Percentiles rank a stretch among this genome's conserved stretches.
These are phyloP conservation scores for Termitomyces sp. DNA, from an alignment of 768 basidiomycete species.

Conservation along the genomic window DNA sequence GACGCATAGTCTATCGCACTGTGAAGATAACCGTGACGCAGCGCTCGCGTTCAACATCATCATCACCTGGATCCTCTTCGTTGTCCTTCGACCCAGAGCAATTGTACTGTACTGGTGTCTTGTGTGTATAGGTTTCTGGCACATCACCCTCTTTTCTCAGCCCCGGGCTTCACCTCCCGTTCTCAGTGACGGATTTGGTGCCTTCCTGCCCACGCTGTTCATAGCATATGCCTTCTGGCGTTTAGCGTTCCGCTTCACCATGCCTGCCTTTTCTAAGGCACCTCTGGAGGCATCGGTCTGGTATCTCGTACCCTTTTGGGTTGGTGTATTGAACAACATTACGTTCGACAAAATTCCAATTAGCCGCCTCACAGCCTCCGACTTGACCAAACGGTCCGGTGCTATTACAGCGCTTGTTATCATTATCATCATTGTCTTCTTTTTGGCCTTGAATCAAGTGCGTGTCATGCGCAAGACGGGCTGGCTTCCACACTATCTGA, in stretches of 20 bases:
- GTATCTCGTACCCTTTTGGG: slow-evolving; percentile 79
- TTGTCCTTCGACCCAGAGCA: slow-evolving; percentile 67
- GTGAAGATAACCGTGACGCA: slow-evolving; percentile 63
- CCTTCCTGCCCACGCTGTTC: slow-evolving; percentile 77
- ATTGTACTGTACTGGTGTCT: slow-evolving; percentile 71
- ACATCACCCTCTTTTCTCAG: slow-evolving; percentile 76
- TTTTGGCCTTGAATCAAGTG: slow-evolving; percentile 68
- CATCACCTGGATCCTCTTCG: slow-evolving; percentile 62
- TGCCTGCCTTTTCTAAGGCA: slow-evolving; percentile 63
- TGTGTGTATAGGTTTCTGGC: slow-evolving; percentile 87
- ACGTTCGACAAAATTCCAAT: slow-evolving; percentile 73
- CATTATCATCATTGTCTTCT: slow-evolving; percentile 56
- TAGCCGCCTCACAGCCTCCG: slow-evolving; percentile 65
- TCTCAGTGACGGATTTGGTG: slow-evolving; percentile 67
- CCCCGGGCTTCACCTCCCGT: slow-evolving; percentile 63
- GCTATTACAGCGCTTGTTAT: slow-evolving; percentile 67
- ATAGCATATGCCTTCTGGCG: slow-evolving; percentile 80
- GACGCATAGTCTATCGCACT: slow-evolving; percentile 50
- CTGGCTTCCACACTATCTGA: slow-evolving; percentile 72
- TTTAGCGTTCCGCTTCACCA: slow-evolving; percentile 65
- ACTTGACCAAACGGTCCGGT: slow-evolving; percentile 61
- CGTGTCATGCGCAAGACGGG: slow-evolving; percentile 84
- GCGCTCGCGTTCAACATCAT: slow-evolving; percentile 75
- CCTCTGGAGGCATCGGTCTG: slow-evolving; percentile 72
- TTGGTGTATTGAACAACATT: slow-evolving; percentile 70